Base-by-base conservation (phyloP, 176 grass and related monocot species). In the Pontederia crassipes region DNA sequence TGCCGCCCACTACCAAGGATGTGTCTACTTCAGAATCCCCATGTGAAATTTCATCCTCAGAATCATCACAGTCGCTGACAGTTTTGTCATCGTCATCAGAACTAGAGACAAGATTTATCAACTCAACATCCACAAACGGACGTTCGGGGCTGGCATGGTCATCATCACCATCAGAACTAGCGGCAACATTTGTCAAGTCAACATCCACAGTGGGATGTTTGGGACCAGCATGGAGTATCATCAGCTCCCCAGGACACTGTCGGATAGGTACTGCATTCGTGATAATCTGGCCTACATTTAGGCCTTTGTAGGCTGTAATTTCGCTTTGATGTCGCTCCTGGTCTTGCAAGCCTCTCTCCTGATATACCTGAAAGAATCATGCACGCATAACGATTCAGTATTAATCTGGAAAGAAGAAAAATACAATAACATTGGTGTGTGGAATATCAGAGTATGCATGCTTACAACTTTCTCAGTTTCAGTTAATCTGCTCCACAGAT, bases 401-500 rank as follows among this genome's bases (percentile, higher is more conserved):
- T 10, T 56, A 58, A 51, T 11, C 45, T 61, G 20, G 32, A 58
- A 12, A 11, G 0, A 15, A 11, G 20, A 48, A 58, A 73, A 61
- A 74, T 54, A 58, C 27, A 59, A 72, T 11, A 24, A 5, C 48
- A 69, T 59, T 53, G 47, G 28, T 61, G 47, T 49, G 8, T 57
- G 45, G 61, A 68, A 68, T 57, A 28, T 67, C 10, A 9, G 9
- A 5, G 4, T 10, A 12, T 4, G 29, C n/a, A 45, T 47, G 70
- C 87, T 98, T 92, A 98, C 93, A 69, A 84, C 81, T 79, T 88
- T 98, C 4, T 98, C 88, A 85, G 70, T 67, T 54, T 86, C 79
- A 56, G 78, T 69, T 70, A 98, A 65, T 66, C 52, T 68, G 55
- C 72, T 92, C 93, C 93, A 98, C 17, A 65, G 79, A 57, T 86